Evolutionary conservation across 345 rosid genomes (phyloP).

Genomic region (Aquilaria sinensis): DNA sequence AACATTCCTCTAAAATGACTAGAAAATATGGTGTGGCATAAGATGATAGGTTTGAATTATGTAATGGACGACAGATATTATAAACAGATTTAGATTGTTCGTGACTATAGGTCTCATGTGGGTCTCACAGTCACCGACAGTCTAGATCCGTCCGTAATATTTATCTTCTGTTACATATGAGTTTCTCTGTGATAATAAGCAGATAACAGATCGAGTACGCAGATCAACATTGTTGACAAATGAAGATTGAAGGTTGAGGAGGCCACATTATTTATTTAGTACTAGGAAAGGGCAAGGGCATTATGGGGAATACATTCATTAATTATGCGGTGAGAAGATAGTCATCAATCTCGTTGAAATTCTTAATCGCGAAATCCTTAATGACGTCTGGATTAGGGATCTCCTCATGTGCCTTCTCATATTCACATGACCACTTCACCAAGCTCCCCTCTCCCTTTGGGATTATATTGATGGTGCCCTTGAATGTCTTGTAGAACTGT

Average conservation of each 20-base stretch:
- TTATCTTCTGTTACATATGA: too few species aligned
- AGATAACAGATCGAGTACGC: too few species aligned
- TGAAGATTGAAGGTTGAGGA: background rate
- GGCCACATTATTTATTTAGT: slow-evolving; percentile 9
- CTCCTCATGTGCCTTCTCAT: slow-evolving; percentile 65
- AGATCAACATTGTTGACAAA: background rate
- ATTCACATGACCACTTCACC: slow-evolving; percentile 74
- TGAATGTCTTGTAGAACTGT: slow-evolving; percentile 72
- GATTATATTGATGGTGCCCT: slow-evolving; percentile 34
- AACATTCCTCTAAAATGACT: too few species aligned
- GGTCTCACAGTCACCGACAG: too few species aligned
- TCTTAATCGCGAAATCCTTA: slow-evolving; percentile 69
- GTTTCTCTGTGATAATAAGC: too few species aligned
- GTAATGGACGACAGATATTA: too few species aligned
- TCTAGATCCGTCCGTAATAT: too few species aligned
- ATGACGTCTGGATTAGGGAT: slow-evolving; percentile 60
- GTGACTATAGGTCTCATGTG: too few species aligned
- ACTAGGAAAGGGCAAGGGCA: background rate
- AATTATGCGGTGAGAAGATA: slow-evolving; percentile 27
- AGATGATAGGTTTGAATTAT: too few species aligned
- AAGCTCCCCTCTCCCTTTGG: slow-evolving; percentile 67
- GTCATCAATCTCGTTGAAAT: slow-evolving; percentile 74
- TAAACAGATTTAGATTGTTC: too few species aligned
- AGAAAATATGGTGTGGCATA: too few species aligned
- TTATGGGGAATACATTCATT: too few species aligned